Base-by-base conservation (phyloP, 208 protist species). In the Trypanosoma brucei region DNA sequence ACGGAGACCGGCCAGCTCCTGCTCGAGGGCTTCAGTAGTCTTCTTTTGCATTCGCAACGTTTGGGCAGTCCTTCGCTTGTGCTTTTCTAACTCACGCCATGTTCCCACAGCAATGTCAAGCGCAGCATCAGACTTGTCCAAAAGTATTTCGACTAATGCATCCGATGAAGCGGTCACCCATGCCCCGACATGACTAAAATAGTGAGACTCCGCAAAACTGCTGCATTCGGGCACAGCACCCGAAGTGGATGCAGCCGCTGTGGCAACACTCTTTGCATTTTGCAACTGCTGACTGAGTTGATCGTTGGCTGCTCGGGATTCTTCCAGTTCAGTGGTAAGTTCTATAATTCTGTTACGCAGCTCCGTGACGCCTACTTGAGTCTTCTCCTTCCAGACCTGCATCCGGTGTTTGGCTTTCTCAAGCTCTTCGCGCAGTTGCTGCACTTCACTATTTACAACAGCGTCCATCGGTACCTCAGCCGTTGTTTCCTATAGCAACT, bases 321-420 rank as follows among this genome's bases (percentile, higher is more conserved):
- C 40, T 3, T 80, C 71, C 1, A 91, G 59, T 33, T 65, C 59
- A 33, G 35, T 40, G 0, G 73, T 86, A 14, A 95, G 65, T 14
- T 86, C 70, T 1, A 84, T 56, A 11, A 93, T 76, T 9, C 78
- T 82, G n/a, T 56, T 50, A 4, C 90, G 75, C 42, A 93, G 54
- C 59, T 87, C 68, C n/a, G 92, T 81, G 9, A 93, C 85, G 2
- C 83, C 90, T 14, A 37, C 40, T 53, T 96, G 81, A 3, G 86
- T 79, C 65, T 87, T 85, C 35, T 75, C 76, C 49, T 93, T 92
- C 87, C 90, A 96, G 3, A 53, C 48, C 30, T 37, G 55, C 22
- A 96, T 72, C 48, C 91, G 86, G n/a, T 78, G 63, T 44, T 88
- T 55, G 8, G 76, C 76, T 31, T 83, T 73, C 40, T 52, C 39